Base-by-base conservation (phyloP, 2,329 filamentous ascomycete species). In the Reticulascus tulasneorum region DNA sequence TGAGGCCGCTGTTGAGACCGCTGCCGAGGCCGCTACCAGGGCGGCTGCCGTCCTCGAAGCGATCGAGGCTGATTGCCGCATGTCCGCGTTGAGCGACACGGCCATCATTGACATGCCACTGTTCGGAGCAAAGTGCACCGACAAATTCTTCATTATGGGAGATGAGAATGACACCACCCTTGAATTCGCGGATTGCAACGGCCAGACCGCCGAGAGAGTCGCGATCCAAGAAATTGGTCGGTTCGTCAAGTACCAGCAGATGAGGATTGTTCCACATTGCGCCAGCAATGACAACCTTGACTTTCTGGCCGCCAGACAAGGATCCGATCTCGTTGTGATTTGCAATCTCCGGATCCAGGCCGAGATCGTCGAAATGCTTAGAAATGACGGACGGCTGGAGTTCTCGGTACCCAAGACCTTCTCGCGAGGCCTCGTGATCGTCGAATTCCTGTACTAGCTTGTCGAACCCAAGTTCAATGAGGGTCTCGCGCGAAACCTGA, bases 211-310 rank as follows among this genome's bases (percentile, higher is more conserved):
- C 94, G 13, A 98, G 82, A 12, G 90, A 95, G 67, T 98, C 93
- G 52, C 93, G 89, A 59, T 98, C 93, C 72, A 98, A 81, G 77
- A 96, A 98, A 72, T 98, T 98, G 60, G 93, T 97, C 40, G 93
- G 93, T 68, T 98, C 91, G 75, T 98, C 93, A 17, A 98, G 83
- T 31, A 98, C 93, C 44, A 98, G 79, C 54, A 98, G 69, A 70
- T 98, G 93, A 1, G 93, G 93, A 72, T 97, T 97, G 71, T 97
- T 96, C 90, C 90, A 95, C 88, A 94, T 94, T 52, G 89, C 87
- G 54, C 87, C 87, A 4, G 88, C 93, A 51, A 98, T 81, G 46
- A 98, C 93, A 30, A 98, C 93, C 77, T 98, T 98, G 69, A 98
- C 93, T 67, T 97, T 97, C 61, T 98, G 93, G 11, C 93, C 93